A percentile compares a stretch with the other conserved stretches of the same genome.
These are phyloP conservation scores for Fusarium sp. DNA, from an alignment of 2,329 filamentous ascomycete species.

Conservation along the genomic window DNA sequence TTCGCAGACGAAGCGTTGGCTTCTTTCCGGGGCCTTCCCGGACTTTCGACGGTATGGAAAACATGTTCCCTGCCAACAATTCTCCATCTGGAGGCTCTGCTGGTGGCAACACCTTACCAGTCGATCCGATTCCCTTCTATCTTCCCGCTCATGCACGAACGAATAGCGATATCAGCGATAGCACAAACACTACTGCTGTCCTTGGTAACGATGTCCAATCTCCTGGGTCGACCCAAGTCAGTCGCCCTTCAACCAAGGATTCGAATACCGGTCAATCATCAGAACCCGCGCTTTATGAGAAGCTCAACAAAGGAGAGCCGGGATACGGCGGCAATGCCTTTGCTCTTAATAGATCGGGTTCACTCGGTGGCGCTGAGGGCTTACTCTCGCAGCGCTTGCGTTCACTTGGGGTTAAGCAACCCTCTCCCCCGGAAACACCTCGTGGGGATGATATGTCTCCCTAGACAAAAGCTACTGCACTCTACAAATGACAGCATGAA, in stretches of 20 bases:
- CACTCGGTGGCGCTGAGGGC: conserved; percentile 64
- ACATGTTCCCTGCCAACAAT: conserved; percentile 20
- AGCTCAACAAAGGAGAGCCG: conserved; percentile 73
- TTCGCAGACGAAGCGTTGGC: conserved; percentile 67
- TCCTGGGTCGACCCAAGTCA: conserved; percentile 45
- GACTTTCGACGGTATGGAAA: conserved; percentile 53
- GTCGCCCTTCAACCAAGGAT: conserved; percentile 52
- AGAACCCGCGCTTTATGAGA: conserved; percentile 65
- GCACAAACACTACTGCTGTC: conserved; percentile 43
- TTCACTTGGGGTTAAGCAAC: conserved; percentile 64
- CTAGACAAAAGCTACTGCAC: conserved; percentile 11
- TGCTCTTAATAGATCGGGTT: conserved; percentile 49
- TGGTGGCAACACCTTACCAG: conserved; percentile 49
- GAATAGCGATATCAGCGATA: conserved; percentile 49
- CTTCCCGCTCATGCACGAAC: conserved; percentile 50
- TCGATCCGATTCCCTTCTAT: conserved; percentile 65
- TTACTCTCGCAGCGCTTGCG: conserved; percentile 76
- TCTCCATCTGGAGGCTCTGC: conserved; percentile 36
- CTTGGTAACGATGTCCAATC: conserved; percentile 40
- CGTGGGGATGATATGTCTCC: not conserved
- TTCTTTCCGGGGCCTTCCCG: conserved; percentile 53
- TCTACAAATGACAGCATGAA: not conserved
- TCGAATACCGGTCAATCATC: conserved; percentile 46
- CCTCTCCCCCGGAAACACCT: conserved; percentile 9
- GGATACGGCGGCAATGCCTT: conserved; percentile 71